Base-by-base conservation (phyloP, 2,329 filamentous ascomycete species). In the Monilinia polystroma region DNA sequence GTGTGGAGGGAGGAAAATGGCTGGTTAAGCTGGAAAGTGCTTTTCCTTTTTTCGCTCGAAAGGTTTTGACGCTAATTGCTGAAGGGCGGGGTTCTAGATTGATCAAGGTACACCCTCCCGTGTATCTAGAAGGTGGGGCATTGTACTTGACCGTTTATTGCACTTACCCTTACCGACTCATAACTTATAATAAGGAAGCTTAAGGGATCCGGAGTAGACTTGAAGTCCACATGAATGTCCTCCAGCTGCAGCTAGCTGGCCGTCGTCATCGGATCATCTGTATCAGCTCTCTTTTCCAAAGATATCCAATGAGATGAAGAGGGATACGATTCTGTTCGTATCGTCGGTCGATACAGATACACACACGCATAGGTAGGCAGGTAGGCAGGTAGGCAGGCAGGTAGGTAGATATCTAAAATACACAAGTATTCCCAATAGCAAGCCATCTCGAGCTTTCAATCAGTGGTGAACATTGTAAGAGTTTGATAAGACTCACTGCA, bases 41-140 rank as follows among this genome's bases (percentile, higher is more conserved):
- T 60, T 60, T 60, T 60, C 43, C 54, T 64, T 49, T 64, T 58
- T 64, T 64, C 47, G 53, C 51, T 56, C n/a, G 57, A 49, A 52
- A 55, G 41, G 23, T 63, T 54, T 66, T 66, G 64, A 47, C 64
- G 64, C 57, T 63, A 66, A 63, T 26, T 26, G 59, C 41, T 35
- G 45, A 45, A 52, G 38, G 54, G 43, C 35, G 43, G 63, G 63
- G 45, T 49, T 60, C 10, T 45, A 18, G 47, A 23, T 51, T 51
- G 58, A 26, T 60, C 6, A 8, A 51, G 2, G 45, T 5, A 60
- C 58, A 51, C 58, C 45, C 45, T 49, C 2, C 29, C 29, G 58
- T 60, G 57, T 32, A 1, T 59, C n/a, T 59, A 59, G 32, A 47
- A 59, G 43, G 43, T 49, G 57, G 57, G 57, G 26, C 41, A 32